Percentiles rank a stretch among this genome's conserved stretches.
Conservation (phyloP, 257 asterid genomes). For the Petrea volubilis region DNA sequence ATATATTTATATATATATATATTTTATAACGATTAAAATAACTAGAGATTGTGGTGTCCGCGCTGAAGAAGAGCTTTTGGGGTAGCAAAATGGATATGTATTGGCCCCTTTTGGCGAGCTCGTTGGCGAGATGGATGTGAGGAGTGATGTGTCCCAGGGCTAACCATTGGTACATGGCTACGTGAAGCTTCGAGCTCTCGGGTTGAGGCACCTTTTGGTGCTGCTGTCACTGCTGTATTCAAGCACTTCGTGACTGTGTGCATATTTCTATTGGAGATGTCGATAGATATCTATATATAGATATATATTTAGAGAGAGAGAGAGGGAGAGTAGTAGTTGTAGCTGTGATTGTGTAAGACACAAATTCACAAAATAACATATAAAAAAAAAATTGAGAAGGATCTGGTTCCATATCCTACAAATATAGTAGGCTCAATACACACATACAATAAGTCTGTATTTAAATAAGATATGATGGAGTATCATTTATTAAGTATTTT, state of each 20-base stretch:
- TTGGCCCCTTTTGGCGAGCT: constrained; percentile 66
- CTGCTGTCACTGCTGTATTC: background rate
- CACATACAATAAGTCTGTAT: too few species aligned
- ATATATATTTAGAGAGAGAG: too few species aligned
- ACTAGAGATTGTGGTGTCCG: constrained; percentile 39
- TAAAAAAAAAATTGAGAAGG: too few species aligned
- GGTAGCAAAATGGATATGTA: constrained; percentile 60
- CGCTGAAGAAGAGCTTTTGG: constrained; percentile 44
- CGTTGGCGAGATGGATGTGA: constrained; percentile 74
- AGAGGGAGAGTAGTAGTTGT: too few species aligned
- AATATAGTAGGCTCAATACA: too few species aligned
- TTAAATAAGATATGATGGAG: too few species aligned
- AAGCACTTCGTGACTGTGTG: background rate
- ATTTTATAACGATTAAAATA: too few species aligned
- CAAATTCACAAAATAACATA: too few species aligned
- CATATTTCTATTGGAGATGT: background rate
- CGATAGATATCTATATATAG: background rate
- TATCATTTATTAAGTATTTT: too few species aligned
- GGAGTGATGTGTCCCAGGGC: constrained; percentile 88
- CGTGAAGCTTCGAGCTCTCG: constrained; percentile 48
- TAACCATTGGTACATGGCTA: constrained; percentile 89
- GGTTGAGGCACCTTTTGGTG: constrained; percentile 27
- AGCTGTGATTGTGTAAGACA: too few species aligned
- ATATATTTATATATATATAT: too few species aligned
- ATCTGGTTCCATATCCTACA: too few species aligned